Conservation (phyloP, 2,329 filamentous ascomycete genomes). For the Didymella sp. region DNA sequence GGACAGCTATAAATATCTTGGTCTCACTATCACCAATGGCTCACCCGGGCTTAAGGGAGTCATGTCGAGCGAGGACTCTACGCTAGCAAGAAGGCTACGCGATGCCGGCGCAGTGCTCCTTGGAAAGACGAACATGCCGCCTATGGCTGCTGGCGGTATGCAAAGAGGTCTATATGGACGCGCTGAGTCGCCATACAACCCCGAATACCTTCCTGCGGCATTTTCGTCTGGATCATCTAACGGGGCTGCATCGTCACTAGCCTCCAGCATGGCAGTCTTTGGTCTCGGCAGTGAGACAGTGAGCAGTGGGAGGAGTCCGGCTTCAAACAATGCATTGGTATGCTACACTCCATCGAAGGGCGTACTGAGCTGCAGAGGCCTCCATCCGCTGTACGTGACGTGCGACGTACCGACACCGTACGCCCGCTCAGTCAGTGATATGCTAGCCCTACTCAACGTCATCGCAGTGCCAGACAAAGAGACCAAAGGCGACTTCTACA, state of each 20-base stretch:
- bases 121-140: constrained; percentile 66
- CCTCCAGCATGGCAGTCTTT: constrained; percentile 61
- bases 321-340: constrained; percentile 63
- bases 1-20: constrained; percentile 63
- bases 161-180: constrained; percentile 64
- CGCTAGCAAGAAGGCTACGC: constrained; percentile 57
- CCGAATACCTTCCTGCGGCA: constrained; percentile 60
- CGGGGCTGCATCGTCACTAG: constrained; percentile 60
- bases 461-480: constrained; percentile 55
- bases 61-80: constrained; percentile 60
- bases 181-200: constrained; percentile 64
- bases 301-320: constrained; percentile 63
- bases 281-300: constrained; percentile 64
- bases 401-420: constrained; percentile 64
- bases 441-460: constrained; percentile 59
- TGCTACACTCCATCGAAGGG: constrained; percentile 64
- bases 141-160: constrained; percentile 66
- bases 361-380: constrained; percentile 59
- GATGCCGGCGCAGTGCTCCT: constrained; percentile 60
- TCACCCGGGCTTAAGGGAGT: constrained; percentile 63
- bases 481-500: constrained; percentile 61
- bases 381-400: constrained; percentile 64
- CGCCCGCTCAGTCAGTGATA: constrained; percentile 58
- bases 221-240: constrained; percentile 66
- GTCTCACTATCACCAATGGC: constrained; percentile 61